Conservation (phyloP, 345 rosid species). For the Hirschfeldia incana region DNA sequence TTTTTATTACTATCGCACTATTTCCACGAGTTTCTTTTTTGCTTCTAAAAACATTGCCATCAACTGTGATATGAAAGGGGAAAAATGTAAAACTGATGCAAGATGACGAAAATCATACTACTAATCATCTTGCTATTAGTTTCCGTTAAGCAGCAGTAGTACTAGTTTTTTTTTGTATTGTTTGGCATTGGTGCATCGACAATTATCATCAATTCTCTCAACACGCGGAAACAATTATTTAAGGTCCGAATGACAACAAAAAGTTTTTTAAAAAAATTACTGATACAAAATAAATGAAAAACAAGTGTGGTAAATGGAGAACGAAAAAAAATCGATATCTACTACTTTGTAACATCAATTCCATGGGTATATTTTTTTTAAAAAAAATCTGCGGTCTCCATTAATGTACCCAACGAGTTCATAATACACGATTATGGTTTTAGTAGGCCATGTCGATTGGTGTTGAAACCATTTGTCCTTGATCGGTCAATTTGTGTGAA, state of each 20-base stretch:
- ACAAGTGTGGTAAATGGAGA: not conserved
- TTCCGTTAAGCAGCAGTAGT: not conserved
- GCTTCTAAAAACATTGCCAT: not conserved
- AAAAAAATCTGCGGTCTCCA: not conserved
- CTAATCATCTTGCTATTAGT: not conserved
- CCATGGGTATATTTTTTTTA: not conserved
- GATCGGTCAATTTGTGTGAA: slow-evolving; percentile 30
- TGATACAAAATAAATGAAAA: not conserved
- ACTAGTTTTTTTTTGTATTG: not conserved
- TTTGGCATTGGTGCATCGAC: not conserved
- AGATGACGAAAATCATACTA: not conserved
- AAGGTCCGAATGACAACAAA: not conserved
- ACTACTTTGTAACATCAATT: not conserved
- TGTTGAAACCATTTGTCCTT: slow-evolving; percentile 16
- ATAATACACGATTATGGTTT: not conserved
- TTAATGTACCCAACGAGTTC: not conserved
- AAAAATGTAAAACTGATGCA: not conserved
- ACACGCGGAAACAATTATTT: not conserved
- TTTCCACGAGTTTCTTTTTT: not conserved
- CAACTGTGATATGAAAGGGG: not conserved
- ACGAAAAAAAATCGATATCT: not conserved
- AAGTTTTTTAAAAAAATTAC: not conserved
- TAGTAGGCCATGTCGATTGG: slow-evolving; percentile 16
- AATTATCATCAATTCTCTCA: not conserved
- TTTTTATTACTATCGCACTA: not conserved